Percentiles rank a stretch among this genome's conserved stretches.
These are phyloP conservation scores for Parietichytrium sp. DNA, from an alignment of 108 stramenopile genomes.

Conservation along the genomic window DNA sequence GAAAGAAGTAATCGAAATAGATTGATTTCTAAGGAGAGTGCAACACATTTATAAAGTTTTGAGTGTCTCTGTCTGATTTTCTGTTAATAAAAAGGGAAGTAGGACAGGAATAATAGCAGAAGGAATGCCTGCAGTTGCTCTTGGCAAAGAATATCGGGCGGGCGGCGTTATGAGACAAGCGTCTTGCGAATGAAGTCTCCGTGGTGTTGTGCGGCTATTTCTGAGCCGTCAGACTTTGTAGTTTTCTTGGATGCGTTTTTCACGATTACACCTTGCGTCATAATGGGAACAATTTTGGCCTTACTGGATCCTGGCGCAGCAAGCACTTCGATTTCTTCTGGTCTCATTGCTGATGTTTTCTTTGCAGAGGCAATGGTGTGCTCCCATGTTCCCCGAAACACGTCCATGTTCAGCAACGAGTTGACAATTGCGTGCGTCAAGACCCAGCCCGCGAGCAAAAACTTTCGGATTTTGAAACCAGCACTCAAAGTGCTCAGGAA, in stretches of 20 bases:
- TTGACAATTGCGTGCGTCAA: not conserved
- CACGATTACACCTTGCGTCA: not conserved
- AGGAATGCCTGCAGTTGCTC: too few relatives aligned
- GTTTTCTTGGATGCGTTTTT: not conserved
- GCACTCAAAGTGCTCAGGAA: not conserved
- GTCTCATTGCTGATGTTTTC: not conserved
- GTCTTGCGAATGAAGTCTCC: not conserved
- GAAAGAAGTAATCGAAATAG: too few relatives aligned
- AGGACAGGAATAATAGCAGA: too few relatives aligned
- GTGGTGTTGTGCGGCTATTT: not conserved
- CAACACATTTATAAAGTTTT: too few relatives aligned
- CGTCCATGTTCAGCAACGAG: too few relatives aligned
- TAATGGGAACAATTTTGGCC: not conserved
- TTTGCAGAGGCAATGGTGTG: not conserved
- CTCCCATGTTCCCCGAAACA: slow-evolving; percentile 1
- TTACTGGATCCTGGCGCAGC: not conserved
- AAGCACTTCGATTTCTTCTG: not conserved
- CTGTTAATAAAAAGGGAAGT: too few relatives aligned
- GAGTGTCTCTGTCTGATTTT: too few relatives aligned
- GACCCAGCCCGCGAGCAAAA: not conserved
- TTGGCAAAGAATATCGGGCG: too few relatives aligned
- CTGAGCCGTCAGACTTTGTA: not conserved
- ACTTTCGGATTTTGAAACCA: not conserved
- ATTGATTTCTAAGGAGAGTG: too few relatives aligned
- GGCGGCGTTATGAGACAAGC: not conserved